These are phyloP conservation scores for Magnusiomyces starmeri DNA, from an alignment of 1,139 yeast genomes.

Conservation along the genomic window DNA sequence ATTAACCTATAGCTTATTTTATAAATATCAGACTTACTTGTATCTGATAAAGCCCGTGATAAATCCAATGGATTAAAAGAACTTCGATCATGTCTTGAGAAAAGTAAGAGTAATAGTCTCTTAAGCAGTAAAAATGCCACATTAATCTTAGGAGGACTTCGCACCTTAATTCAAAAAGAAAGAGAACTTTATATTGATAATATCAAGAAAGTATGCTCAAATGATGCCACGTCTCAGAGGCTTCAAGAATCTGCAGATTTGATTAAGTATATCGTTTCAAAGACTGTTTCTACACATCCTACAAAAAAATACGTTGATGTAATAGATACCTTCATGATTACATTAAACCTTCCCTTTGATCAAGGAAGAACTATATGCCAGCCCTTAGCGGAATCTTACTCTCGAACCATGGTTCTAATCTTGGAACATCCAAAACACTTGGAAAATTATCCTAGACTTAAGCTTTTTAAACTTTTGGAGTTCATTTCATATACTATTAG, in stretches of 20 bases:
- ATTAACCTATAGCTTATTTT: too few species aligned
- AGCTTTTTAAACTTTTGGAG: background rate
- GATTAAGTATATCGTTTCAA: background rate
- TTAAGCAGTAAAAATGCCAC: too few species aligned
- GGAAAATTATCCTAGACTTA: background rate
- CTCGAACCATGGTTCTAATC: background rate
- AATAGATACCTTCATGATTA: background rate
- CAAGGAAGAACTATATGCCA: background rate
- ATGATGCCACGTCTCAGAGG: background rate
- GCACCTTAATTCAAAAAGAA: too few species aligned
- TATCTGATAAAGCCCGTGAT: too few species aligned
- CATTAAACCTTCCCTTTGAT: background rate
- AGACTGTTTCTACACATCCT: background rate
- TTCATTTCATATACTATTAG: background rate
- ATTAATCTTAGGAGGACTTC: too few species aligned
- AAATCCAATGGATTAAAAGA: too few species aligned
- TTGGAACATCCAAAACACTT: background rate
- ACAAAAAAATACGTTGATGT: background rate
- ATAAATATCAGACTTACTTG: too few species aligned
- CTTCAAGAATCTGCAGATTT: background rate
- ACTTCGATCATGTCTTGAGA: too few species aligned
- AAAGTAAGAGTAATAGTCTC: too few species aligned
- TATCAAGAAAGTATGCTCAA: too few species aligned
- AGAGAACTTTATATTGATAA: too few species aligned
- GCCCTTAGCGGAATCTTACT: background rate